Evolutionary conservation across 2,329 filamentous ascomycete species (phyloP).

Genomic region (Helotiales sp.): DNA sequence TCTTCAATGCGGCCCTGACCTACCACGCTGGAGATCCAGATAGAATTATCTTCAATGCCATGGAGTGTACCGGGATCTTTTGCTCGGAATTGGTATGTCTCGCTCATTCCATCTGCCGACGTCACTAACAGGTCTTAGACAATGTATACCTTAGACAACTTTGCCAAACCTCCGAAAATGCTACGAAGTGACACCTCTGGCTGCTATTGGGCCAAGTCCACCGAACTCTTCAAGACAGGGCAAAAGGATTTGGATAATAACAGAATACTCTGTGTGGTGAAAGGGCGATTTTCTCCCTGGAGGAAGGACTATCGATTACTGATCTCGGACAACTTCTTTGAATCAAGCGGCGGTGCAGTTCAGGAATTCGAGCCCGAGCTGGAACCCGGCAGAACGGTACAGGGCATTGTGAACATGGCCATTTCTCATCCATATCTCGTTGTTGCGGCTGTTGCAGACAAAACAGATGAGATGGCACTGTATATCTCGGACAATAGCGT

Average conservation of each 20-base stretch:
- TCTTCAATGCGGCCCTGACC: slow-evolving; percentile 61
- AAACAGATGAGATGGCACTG: slow-evolving; percentile 88
- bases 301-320: slow-evolving; percentile 78
- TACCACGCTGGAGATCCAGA: slow-evolving; percentile 87
- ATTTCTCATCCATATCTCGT: slow-evolving; percentile 86
- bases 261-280: slow-evolving; percentile 80
- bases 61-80: slow-evolving; percentile 67
- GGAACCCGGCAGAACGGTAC: slow-evolving; percentile 73
- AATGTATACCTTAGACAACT: slow-evolving; percentile 84
- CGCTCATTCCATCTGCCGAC: background rate
- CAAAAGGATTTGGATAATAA: slow-evolving; percentile 67
- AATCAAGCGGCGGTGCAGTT: slow-evolving; percentile 53
- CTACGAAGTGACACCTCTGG: slow-evolving; percentile 72
- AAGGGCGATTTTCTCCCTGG: slow-evolving; percentile 72
- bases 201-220: slow-evolving; percentile 87
- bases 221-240: slow-evolving; percentile 73
- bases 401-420: slow-evolving; percentile 81
- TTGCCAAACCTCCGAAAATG: slow-evolving; percentile 67
- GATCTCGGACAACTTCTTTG: slow-evolving; percentile 84
- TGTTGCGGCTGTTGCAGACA: slow-evolving; percentile 77
- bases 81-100: slow-evolving; percentile 60
- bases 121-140: slow-evolving; percentile 41
- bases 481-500: slow-evolving; percentile 85
- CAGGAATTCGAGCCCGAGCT: slow-evolving; percentile 78
- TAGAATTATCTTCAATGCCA: slow-evolving; percentile 83